These are phyloP conservation scores for Leccinum disarticulatum DNA, from an alignment of 768 basidiomycete genomes.

Conservation along the genomic window DNA sequence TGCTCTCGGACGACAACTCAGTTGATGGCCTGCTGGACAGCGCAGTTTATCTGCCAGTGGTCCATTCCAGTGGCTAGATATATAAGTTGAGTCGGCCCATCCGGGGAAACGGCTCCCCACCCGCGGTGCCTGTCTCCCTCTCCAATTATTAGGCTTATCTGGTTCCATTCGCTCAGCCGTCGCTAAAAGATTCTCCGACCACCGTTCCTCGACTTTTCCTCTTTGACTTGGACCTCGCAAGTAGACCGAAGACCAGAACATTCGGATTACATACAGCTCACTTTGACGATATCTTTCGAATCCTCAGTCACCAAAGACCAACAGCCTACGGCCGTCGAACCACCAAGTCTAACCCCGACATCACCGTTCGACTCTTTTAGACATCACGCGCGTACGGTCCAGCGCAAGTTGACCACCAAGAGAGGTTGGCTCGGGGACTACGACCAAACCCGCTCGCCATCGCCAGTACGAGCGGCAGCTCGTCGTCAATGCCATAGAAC, in stretches of 20 bases:
- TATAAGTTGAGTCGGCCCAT: neutral
- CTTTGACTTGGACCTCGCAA: neutral
- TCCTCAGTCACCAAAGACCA: slow-evolving; percentile 12
- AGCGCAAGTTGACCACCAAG: slow-evolving; percentile 44
- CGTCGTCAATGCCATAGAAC: too few species aligned
- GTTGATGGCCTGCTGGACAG: too few species aligned
- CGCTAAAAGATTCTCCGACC: too few species aligned
- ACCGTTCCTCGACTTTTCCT: neutral
- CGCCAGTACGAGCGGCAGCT: too few species aligned
- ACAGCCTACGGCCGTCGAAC: slow-evolving; percentile 18
- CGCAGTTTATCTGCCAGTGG: too few species aligned
- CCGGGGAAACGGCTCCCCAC: neutral
- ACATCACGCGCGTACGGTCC: too few species aligned
- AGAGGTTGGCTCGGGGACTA: slow-evolving; percentile 86
- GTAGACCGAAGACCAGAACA: neutral
- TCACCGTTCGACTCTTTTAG: slow-evolving; percentile 6
- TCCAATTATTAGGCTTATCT: neutral
- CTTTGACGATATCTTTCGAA: slow-evolving; percentile 13
- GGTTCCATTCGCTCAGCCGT: neutral
- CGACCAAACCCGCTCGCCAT: too few species aligned
- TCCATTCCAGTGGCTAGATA: too few species aligned
- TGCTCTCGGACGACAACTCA: too few species aligned
- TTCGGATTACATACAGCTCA: neutral
- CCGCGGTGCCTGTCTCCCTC: neutral
- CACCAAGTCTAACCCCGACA: slow-evolving; percentile 7